A percentile compares a stretch with the other conserved stretches of the same genome.
Conservation (phyloP, 148 eudicot genomes). For the Gaultheria prostrata region DNA sequence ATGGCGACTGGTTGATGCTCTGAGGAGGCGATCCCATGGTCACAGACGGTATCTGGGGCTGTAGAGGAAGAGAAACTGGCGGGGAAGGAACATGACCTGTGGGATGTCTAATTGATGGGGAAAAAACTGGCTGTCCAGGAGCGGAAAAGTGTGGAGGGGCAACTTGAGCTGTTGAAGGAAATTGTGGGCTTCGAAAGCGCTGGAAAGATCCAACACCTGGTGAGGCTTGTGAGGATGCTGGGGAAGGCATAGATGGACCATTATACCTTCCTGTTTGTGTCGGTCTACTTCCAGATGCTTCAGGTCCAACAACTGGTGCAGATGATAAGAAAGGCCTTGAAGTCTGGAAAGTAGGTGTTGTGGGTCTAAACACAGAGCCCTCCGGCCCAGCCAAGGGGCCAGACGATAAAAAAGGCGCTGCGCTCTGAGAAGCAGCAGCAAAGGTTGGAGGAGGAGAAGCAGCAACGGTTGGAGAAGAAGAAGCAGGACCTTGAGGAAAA, state of each 20-base stretch:
- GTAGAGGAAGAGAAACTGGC: constrained; percentile 25
- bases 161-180: constrained; percentile 45
- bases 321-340: constrained; percentile 44
- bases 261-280: constrained; percentile 35
- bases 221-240: constrained; percentile 35
- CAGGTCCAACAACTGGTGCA: constrained; percentile 48
- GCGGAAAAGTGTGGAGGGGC: constrained; percentile 37
- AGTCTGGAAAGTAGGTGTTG: constrained; percentile 36
- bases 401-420: constrained; percentile 61
- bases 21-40: constrained; percentile 44
- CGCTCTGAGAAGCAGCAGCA: constrained; percentile 53
- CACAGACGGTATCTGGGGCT: constrained; percentile 26
- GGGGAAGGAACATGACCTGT: constrained; percentile 26
- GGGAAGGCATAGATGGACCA: constrained; percentile 31
- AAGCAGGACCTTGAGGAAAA: constrained; percentile 51
- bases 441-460: constrained; percentile 40
- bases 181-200: constrained; percentile 60
- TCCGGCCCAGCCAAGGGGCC: constrained; percentile 66
- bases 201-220: constrained; percentile 50
- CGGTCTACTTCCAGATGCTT: constrained; percentile 48
- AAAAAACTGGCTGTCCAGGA: constrained; percentile 43
- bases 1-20: constrained; percentile 29
- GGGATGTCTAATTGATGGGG: constrained; percentile 52
- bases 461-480: not conserved
- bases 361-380: constrained; percentile 54